These are phyloP conservation scores for Grigorovia jiainica DNA, from an alignment of 805 yeast species.

Conservation along the genomic window DNA sequence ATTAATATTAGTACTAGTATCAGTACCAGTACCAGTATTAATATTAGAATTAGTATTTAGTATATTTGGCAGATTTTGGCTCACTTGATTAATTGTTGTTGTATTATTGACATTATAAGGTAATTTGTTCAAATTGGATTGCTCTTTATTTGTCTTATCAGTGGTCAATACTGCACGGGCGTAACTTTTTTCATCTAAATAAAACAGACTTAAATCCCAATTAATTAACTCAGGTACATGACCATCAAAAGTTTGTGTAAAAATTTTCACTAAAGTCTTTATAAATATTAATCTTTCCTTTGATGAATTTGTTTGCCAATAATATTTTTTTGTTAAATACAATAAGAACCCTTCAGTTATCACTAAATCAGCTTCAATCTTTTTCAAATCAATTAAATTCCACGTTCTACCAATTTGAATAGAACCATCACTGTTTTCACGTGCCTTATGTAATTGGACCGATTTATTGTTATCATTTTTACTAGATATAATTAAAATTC, in stretches of 20 bases:
- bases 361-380: slow-evolving; percentile 44
- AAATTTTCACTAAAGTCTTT: slow-evolving; percentile 42
- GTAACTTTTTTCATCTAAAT: slow-evolving; percentile 32
- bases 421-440: slow-evolving; percentile 61
- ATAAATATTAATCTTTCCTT: slow-evolving; percentile 53
- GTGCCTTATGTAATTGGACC: slow-evolving; percentile 73
- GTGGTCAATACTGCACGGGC: slow-evolving; percentile 21
- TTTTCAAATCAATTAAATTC: slow-evolving; percentile 63
- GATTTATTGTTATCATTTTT: slow-evolving; percentile 58
- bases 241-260: slow-evolving; percentile 46
- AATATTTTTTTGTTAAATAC: slow-evolving; percentile 66
- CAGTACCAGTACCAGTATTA: too few species aligned
- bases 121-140: slow-evolving; percentile 9
- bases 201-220: slow-evolving; percentile 39
- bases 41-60: too few species aligned
- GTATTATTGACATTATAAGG: slow-evolving; percentile 20
- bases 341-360: slow-evolving; percentile 50
- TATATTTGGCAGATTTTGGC: too few species aligned
- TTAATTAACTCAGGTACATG: slow-evolving; percentile 43
- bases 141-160: too few species aligned
- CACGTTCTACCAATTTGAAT: slow-evolving; percentile 91
- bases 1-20: too few species aligned
- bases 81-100: slow-evolving; percentile 1
- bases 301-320: slow-evolving; percentile 62
- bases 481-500: slow-evolving; percentile 40